Conservation (phyloP, 768 basidiomycete species). For the Russula compacta region DNA sequence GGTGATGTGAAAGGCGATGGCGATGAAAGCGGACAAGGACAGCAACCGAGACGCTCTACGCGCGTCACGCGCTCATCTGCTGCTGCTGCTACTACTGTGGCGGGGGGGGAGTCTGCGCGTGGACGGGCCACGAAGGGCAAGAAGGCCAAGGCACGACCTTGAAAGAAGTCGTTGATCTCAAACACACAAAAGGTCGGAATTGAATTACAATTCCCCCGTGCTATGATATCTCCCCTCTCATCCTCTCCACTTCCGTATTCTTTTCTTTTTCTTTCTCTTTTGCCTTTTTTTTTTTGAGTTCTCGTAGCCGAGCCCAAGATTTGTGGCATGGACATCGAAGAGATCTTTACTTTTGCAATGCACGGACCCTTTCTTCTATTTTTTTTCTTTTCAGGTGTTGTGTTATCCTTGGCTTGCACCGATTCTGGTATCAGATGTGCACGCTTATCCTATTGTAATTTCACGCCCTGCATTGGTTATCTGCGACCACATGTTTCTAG, state of each 20-base stretch:
- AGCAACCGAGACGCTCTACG: conserved; percentile 2
- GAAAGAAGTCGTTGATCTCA: background rate
- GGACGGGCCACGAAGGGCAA: background rate
- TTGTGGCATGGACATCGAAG: background rate
- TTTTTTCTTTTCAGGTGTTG: background rate
- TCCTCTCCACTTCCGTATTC: no score
- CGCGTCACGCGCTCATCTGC: background rate
- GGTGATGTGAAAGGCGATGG: background rate
- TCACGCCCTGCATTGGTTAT: background rate
- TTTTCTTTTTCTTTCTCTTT: background rate
- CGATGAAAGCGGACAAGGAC: background rate
- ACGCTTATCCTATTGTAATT: background rate
- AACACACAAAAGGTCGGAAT: background rate
- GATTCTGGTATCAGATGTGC: background rate
- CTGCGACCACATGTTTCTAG: background rate
- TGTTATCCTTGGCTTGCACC: background rate
- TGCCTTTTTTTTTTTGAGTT: background rate
- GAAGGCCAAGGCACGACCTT: background rate
- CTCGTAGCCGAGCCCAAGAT: background rate
- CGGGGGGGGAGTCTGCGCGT: background rate
- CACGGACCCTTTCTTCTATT: background rate
- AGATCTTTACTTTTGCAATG: background rate
- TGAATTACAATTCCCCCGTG: background rate
- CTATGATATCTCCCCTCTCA: background rate
- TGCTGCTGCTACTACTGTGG: no score